These are phyloP conservation scores for Musa itinerans DNA, from an alignment of 176 grass and related monocot species.

Conservation along the genomic window DNA sequence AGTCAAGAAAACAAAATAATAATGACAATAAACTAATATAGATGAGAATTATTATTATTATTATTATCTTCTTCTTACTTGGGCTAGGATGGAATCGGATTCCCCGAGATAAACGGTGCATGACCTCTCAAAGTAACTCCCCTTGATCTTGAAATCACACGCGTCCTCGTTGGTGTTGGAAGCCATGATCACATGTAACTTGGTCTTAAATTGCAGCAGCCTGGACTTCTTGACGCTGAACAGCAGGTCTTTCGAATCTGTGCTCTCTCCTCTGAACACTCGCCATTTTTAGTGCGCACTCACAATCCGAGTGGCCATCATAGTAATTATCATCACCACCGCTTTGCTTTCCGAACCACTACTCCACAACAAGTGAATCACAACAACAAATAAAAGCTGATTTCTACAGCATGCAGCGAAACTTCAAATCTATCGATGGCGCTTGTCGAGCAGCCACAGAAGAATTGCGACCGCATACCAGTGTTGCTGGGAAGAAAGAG, in stretches of 20 bases:
- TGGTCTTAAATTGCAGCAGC: neutral
- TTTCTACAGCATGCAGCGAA: no score
- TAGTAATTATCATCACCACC: neutral
- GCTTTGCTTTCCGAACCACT: no score
- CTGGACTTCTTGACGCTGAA: constrained; percentile 29
- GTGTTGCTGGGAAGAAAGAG: no score
- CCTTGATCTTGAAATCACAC: constrained; percentile 10
- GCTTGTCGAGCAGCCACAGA: no score
- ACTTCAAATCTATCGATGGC: no score
- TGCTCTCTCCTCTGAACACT: constrained; percentile 45
- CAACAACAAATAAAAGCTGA: neutral
- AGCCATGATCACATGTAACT: neutral
- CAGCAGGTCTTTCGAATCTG: constrained; percentile 24
- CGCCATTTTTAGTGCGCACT: constrained; percentile 14
- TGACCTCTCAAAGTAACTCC: neutral
- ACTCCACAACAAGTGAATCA: no score
- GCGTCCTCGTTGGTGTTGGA: neutral
- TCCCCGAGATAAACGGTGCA: neutral
- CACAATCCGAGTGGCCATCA: constrained; percentile 17
- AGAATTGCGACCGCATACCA: neutral
- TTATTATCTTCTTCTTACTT: neutral
- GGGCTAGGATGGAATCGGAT: neutral
- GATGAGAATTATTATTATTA: no score
- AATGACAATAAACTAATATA: no score
- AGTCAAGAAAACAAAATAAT: no score